Conservation (phyloP, 192 early-diverging fungal species). For the Backusella morwellensis region DNA sequence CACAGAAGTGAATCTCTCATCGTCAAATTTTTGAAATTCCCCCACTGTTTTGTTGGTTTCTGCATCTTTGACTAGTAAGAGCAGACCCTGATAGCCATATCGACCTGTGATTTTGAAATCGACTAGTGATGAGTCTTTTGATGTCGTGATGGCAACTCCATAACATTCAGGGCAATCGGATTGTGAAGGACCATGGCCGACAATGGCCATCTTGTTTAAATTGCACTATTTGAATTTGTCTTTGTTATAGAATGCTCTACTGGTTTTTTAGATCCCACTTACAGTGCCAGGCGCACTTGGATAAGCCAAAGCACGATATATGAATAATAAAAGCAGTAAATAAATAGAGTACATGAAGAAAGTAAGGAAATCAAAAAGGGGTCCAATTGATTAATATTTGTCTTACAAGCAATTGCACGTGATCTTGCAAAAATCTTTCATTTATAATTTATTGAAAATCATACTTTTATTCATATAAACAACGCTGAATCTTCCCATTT, state of each 20-base stretch:
- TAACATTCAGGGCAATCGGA: slow-evolving; percentile 13
- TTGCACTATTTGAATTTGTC: slow-evolving; percentile 11
- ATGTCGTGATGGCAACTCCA: not conserved
- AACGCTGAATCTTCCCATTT: no score
- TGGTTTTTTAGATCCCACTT: not conserved
- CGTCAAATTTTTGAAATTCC: slow-evolving; percentile 10
- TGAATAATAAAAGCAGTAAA: not conserved
- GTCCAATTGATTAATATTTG: not conserved
- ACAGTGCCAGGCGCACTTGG: slow-evolving; percentile 19
- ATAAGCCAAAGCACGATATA: not conserved
- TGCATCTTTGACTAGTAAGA: slow-evolving; percentile 7
- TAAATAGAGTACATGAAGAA: not conserved
- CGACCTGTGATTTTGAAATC: not conserved
- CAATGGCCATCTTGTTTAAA: slow-evolving; percentile 14
- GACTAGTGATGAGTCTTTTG: not conserved
- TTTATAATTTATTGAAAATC: no score
- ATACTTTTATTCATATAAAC: no score
- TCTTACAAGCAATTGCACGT: not conserved
- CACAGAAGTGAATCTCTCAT: slow-evolving; percentile 4
- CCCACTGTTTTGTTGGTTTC: slow-evolving; percentile 12
- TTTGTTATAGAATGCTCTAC: not conserved
- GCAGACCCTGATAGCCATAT: slow-evolving; percentile 6
- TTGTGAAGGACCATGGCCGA: slow-evolving; percentile 20
- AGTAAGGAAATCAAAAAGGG: not conserved
- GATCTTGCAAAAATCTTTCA: not conserved